Percentiles rank a stretch among this genome's conserved stretches.
Evolutionary conservation across 352 stramenopile genomes (phyloP).

Genomic region (Phytophthora gonapodyides): DNA sequence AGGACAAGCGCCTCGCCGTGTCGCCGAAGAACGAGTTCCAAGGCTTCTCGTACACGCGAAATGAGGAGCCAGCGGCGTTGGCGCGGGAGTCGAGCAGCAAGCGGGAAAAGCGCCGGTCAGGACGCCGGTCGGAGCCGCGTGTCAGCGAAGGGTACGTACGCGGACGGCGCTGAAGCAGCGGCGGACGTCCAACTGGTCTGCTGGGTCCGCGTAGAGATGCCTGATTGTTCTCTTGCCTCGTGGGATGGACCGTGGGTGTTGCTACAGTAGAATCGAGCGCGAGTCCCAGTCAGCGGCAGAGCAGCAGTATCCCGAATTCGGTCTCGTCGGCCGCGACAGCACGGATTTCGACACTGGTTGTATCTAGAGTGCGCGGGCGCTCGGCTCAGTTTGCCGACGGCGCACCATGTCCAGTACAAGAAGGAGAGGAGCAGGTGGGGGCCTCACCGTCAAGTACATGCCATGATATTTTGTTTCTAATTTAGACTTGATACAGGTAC

Average conservation of each 20-base stretch:
- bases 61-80: conserved; percentile 24
- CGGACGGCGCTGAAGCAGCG: conserved; percentile 37
- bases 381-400: conserved; percentile 4
- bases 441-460: conserved; percentile 14
- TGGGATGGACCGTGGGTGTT: conserved; percentile 31
- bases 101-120: conserved; percentile 39
- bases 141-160: conserved; percentile 46
- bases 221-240: conserved; percentile 40
- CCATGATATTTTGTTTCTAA: conserved; percentile 39
- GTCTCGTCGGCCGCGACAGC: conserved; percentile 38
- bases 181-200: conserved; percentile 24
- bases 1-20: conserved; percentile 71
- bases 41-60: conserved; percentile 80
- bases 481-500: conserved; percentile 38
- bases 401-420: conserved; percentile 35
- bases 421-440: conserved; percentile 33
- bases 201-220: conserved; percentile 25
- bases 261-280: conserved; percentile 33
- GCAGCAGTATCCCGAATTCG: conserved; percentile 36
- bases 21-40: conserved; percentile 89
- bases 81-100: conserved; percentile 36
- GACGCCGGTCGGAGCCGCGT: conserved; percentile 35
- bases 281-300: conserved; percentile 28
- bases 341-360: conserved; percentile 45
- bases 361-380: conserved; percentile 34